These are phyloP conservation scores for Pyrrhoderma noxium DNA, from an alignment of 1,284 basidiomycete species.

Conservation along the genomic window DNA sequence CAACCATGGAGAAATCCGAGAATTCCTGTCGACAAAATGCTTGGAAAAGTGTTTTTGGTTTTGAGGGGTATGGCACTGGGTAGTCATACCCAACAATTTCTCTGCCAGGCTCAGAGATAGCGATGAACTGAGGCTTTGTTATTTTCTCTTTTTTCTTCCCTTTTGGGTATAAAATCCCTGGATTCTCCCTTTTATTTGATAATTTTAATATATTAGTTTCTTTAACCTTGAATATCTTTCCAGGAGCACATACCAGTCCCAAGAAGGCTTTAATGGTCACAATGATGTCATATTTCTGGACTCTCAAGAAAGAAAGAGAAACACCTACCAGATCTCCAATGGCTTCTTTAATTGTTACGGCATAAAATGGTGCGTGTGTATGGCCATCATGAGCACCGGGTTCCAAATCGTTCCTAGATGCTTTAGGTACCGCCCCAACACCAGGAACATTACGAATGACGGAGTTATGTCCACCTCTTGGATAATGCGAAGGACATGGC, in stretches of 20 bases:
- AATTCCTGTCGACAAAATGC: conserved; percentile 37
- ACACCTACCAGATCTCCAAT: conserved; percentile 54
- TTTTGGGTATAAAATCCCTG: neutral
- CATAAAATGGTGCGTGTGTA: conserved; percentile 45
- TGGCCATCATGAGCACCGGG: conserved; percentile 18
- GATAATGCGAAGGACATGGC: conserved; percentile 52
- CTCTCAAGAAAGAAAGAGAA: conserved; percentile 4
- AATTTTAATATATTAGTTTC: neutral
- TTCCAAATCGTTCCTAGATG: conserved; percentile 22
- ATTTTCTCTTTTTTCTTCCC: neutral
- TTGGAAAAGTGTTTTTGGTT: conserved; percentile 53
- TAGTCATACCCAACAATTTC: conserved; percentile 39
- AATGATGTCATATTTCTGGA: too few species aligned
- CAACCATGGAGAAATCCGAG: conserved; percentile 24
- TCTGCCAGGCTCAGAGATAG: neutral
- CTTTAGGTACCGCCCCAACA: conserved; percentile 2
- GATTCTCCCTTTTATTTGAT: conserved; percentile 10
- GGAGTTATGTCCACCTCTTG: conserved; percentile 34
- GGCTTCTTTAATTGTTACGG: conserved; percentile 55
- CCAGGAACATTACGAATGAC: conserved; percentile 5
- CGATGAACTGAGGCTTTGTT: neutral
- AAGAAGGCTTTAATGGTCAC: too few species aligned
- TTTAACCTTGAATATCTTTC: neutral
- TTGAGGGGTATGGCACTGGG: conserved; percentile 35
- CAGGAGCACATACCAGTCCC: conserved; percentile 46